A percentile compares a stretch with the other conserved stretches of the same genome.
Evolutionary conservation across 352 stramenopile genomes (phyloP).

Genomic region (Blastocystis sp.): DNA sequence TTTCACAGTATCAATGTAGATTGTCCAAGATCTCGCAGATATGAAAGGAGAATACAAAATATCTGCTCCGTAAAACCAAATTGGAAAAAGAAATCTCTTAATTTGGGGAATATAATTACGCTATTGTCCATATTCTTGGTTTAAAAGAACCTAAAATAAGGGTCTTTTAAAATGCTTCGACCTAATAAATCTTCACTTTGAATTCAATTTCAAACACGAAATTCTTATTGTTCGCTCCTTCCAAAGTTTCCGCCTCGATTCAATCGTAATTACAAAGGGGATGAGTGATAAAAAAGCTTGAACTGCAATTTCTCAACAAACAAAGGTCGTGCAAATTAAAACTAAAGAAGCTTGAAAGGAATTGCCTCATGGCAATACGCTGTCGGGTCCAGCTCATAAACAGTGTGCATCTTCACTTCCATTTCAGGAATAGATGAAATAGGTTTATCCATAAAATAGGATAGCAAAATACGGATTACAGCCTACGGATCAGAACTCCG

Average conservation of each 20-base stretch:
- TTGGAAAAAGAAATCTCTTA: not conserved
- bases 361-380: conserved; percentile 50
- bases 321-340: not conserved
- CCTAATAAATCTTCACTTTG: not conserved
- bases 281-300: too few relatives aligned
- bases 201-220: not conserved
- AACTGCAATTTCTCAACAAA: too few relatives aligned
- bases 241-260: too few relatives aligned
- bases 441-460: conserved; percentile 48
- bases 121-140: not conserved
- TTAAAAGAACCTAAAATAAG: too few relatives aligned
- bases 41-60: not conserved
- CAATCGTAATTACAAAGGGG: too few relatives aligned
- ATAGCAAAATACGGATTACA: conserved; percentile 51
- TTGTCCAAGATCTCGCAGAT: not conserved
- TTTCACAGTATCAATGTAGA: not conserved
- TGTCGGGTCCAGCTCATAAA: conserved; percentile 58
- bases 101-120: not conserved
- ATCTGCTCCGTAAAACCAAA: not conserved
- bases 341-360: not conserved
- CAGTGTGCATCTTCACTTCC: conserved; percentile 52
- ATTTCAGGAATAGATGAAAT: conserved; percentile 51
- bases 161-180: not conserved
- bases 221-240: not conserved
- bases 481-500: not conserved